Evolutionary conservation across 2,329 filamentous ascomycete genomes (phyloP), one percentile per base, ranked within the genome.

Genomic region (Colletotrichum sp.): DNA sequence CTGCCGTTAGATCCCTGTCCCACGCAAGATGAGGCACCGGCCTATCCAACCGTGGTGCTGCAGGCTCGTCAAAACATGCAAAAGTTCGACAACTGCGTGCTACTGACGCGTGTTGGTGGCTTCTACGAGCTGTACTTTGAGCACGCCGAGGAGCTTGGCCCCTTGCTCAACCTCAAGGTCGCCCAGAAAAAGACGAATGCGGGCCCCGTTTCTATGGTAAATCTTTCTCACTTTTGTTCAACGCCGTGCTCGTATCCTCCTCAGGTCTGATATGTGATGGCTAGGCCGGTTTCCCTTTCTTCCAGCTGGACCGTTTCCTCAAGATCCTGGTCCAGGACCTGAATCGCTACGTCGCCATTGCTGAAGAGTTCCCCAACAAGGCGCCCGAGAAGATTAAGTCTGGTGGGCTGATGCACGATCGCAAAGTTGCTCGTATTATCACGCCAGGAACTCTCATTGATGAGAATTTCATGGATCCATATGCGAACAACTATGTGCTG

Each of bases 91-190:
- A 95, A 98, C 80, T 99, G 96, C 85, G 94, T 99, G 52, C 85
- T 99, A 9, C 87, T 99, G 75, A 99, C 97, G 6, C 92, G 96
- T 72, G 96, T 99, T 32, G 97, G 97, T 72, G 94, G 96, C 76
- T 99, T 99, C 85, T 99, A 99, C 85, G 97, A 99, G 90, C 88
- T 99, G 74, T 99, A 99, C 86, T 98, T 99, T 84, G 94, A 98
- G 80, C 96, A 99, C 83, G 97, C 98, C 13, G 95, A 98, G 74
- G 93, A 98, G 82, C 94, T 94, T 83, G 96, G 94, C 3, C 95
- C 96, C 2, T 87, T 98, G 60, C 89, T 99, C 78, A 97, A 96
- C 80, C 86, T 99, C 81, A 99, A 98, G 84, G 92, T 98, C 71
- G 93, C 94, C 4, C 91, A 91, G 66, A 78, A 95, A 83, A 96